A percentile compares a stretch with the other conserved stretches of the same genome.
These are phyloP conservation scores for Thraustotheca clavata DNA, from an alignment of 352 stramenopile genomes.

Conservation along the genomic window DNA sequence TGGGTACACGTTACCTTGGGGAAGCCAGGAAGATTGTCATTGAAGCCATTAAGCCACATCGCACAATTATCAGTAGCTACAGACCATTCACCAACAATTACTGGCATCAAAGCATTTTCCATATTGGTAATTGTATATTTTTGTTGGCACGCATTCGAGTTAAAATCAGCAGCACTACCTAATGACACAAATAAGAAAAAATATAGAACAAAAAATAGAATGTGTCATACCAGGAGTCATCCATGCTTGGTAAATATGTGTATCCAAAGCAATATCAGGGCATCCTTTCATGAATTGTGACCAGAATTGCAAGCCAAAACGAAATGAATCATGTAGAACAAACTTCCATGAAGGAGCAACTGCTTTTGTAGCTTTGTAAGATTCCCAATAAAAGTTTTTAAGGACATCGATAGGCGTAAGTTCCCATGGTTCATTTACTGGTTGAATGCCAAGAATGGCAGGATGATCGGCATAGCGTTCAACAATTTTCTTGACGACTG, in stretches of 20 bases:
- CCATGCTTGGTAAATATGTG: slow-evolving; percentile 93
- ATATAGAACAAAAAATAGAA: slow-evolving; percentile 33
- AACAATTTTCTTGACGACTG: slow-evolving; percentile 86
- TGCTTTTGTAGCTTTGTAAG: slow-evolving; percentile 90
- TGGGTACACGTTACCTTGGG: slow-evolving; percentile 87
- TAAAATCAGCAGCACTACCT: slow-evolving; percentile 55
- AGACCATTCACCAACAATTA: slow-evolving; percentile 94
- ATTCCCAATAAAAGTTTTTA: slow-evolving; percentile 95
- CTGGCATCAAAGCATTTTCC: slow-evolving; percentile 88
- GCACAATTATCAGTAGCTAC: slow-evolving; percentile 77
- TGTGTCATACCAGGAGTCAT: slow-evolving; percentile 51
- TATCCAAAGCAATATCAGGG: slow-evolving; percentile 91
- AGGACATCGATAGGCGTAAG: slow-evolving; percentile 87
- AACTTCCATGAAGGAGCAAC: slow-evolving; percentile 93
- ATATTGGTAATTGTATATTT: slow-evolving; percentile 84
- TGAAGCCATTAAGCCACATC: slow-evolving; percentile 83
- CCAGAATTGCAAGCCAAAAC: slow-evolving; percentile 74
- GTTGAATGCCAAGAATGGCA: slow-evolving; percentile 87
- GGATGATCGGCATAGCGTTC: slow-evolving; percentile 82
- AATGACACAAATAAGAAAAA: slow-evolving; percentile 30
- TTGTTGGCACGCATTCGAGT: slow-evolving; percentile 83
- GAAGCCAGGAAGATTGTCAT: slow-evolving; percentile 89
- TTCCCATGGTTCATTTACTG: slow-evolving; percentile 95
- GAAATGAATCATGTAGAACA: slow-evolving; percentile 94
- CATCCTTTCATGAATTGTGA: slow-evolving; percentile 70